Conservation (phyloP, 1,139 yeast species). For the Hyphopichia fennica region DNA sequence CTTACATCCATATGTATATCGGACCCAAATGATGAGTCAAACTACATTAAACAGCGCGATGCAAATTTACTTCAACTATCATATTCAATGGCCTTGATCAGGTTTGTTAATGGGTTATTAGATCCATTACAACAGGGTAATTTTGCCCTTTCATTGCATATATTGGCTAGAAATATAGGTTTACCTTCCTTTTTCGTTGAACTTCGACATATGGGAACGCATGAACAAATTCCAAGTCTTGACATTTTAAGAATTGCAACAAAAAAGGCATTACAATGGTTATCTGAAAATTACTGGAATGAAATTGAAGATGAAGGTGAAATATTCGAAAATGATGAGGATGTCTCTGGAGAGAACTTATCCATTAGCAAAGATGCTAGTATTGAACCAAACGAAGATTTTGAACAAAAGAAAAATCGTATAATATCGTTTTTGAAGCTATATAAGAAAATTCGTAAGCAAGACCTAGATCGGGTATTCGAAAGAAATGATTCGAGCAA, state of each 20-base stretch:
- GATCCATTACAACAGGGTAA: slow-evolving; percentile 85
- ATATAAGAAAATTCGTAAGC: slow-evolving; percentile 45
- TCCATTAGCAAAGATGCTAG: slow-evolving; percentile 11
- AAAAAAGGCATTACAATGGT: slow-evolving; percentile 70
- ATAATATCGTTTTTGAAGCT: slow-evolving; percentile 20
- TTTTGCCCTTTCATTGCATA: slow-evolving; percentile 76
- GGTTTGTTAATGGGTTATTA: slow-evolving; percentile 88
- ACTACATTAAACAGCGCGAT: slow-evolving; percentile 16
- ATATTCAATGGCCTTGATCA: slow-evolving; percentile 74
- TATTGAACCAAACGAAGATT: slow-evolving; percentile 11
- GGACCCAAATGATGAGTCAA: slow-evolving; percentile 34
- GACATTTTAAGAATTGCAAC: slow-evolving; percentile 62
- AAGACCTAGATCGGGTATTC: slow-evolving; percentile 35
- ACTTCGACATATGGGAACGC: slow-evolving; percentile 87
- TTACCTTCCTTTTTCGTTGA: slow-evolving; percentile 89
- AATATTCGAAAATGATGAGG: slow-evolving; percentile 1
- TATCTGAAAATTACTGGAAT: slow-evolving; percentile 74
- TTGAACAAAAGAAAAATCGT: slow-evolving; percentile 20
- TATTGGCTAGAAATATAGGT: slow-evolving; percentile 65
- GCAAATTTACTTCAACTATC: slow-evolving; percentile 44
- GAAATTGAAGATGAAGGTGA: slow-evolving; percentile 24
- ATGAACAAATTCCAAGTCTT: slow-evolving; percentile 76
- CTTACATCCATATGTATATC: slow-evolving; percentile 53
- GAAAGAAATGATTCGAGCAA: slow-evolving; percentile 42
- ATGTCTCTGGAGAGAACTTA: background rate